phyloP scores from a whole-genome alignment of 2,329 filamentous ascomycete genomes.

The Fusarium fracticaudum region DNA sequence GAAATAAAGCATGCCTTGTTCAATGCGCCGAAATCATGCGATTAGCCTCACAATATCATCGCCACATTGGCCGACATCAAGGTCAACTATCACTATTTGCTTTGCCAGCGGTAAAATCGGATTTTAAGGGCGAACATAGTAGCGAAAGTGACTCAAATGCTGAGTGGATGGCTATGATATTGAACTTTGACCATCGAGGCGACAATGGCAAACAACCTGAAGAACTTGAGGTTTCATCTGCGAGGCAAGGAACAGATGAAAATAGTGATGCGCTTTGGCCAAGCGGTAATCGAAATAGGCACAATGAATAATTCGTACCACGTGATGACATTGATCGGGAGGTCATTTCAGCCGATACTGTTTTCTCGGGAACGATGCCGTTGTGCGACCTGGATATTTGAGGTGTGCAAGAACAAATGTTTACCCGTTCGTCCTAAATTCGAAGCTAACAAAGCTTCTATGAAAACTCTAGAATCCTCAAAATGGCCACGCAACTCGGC shows the following conservation, averaged over 20 bases:
- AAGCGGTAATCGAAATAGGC: too few species aligned
- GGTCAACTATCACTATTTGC: background rate
- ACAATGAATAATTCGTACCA: fast-evolving
- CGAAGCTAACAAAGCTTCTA: background rate
- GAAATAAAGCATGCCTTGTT: background rate
- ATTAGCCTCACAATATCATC: background rate
- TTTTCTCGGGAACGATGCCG: fast-evolving
- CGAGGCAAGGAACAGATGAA: background rate
- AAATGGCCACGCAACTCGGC: fast-evolving
- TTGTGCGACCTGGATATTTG: background rate
- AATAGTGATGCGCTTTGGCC: too few species aligned
- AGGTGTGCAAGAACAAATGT: fast-evolving
- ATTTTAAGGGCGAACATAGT: too few species aligned
- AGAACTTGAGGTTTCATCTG: too few species aligned
- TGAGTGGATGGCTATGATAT: too few species aligned
- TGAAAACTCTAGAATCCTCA: fast-evolving
- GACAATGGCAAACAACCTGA: background rate
- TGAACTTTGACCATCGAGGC: background rate
- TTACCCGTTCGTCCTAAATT: fast-evolving
- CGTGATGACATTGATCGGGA: background rate
- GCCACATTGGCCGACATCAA: background rate
- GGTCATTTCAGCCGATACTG: fast-evolving
- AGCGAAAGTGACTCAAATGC: too few species aligned
- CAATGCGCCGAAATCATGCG: background rate
- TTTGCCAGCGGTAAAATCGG: background rate